Evolutionary conservation across 108 stramenopile species (phyloP).

Genomic region (Cyclostephanos tholiformis): DNA sequence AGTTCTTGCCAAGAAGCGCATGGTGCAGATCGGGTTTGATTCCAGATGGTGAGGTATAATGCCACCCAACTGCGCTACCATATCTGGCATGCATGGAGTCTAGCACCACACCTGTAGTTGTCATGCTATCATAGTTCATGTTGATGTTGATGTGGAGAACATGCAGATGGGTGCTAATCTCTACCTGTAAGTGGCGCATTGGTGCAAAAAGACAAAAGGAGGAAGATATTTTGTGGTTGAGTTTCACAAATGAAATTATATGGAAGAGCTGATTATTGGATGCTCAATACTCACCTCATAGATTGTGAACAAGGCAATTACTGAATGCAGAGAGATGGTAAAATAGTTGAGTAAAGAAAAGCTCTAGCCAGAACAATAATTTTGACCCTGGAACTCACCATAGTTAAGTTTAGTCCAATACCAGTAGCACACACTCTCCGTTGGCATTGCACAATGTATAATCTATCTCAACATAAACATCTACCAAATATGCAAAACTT

Average conservation of each 20-base stretch:
- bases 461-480: slow-evolving; percentile 3
- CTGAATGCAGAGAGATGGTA: too few species aligned
- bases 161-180: slow-evolving; percentile 2
- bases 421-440: not conserved
- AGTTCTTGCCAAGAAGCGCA: not conserved
- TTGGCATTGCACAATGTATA: not conserved
- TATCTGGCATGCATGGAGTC: not conserved
- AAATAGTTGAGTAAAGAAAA: too few species aligned
- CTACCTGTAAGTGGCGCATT: not conserved
- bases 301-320: too few species aligned
- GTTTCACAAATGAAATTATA: too few species aligned
- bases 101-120: not conserved
- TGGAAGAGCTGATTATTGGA: too few species aligned
- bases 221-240: too few species aligned
- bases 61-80: not conserved
- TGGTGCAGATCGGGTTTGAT: slow-evolving; percentile 9
- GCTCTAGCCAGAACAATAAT: too few species aligned
- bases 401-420: too few species aligned
- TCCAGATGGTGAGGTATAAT: slow-evolving; percentile 1
- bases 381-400: too few species aligned
- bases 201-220: too few species aligned
- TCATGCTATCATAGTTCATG: not conserved
- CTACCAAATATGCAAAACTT: not conserved
- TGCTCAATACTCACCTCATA: too few species aligned
- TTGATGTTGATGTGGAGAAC: slow-evolving; percentile 3